Evolutionary conservation across 2,329 filamentous ascomycete species (phyloP), one percentile per base, ranked within the genome.

Genomic region (Fusarium sacchari): DNA sequence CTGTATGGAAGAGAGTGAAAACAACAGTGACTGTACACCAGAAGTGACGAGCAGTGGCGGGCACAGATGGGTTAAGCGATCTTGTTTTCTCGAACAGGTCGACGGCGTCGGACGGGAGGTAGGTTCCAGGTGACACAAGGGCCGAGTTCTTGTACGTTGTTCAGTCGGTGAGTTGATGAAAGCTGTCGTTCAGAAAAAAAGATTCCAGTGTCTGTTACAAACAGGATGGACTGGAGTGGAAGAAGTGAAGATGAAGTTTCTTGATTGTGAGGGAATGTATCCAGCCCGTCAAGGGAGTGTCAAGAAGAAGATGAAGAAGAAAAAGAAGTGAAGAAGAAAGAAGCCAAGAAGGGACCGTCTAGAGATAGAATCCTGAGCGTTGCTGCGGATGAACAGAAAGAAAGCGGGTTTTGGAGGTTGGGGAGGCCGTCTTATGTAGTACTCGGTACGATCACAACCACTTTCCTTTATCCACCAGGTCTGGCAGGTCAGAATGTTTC

Each of bases 291-390:
- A 65, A 68, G 72, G 72, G 71, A 61, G 50, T 69, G 69, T 74
- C 49, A 70, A 72, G 58, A 60, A 69, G 26, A 66, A 32, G 30
- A 64, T 26, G 34, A 59, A 32, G 30, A 32, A 32, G 13, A 32
- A 66, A 63, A 46, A 50, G 60, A 53, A 63, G 44, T 30, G 34
- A 55, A 67, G 56, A 60, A 68, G 52, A 65, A 61, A 69, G 32
- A 65, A 57, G 63, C 28, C 56, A 60, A 59, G 67, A 69, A 64
- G 64, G 49, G 60, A 60, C 46, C 44, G 57, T 70, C 47, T 72
- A 60, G 60, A 74, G 59, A 74, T 60, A 43, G 63, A 75, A 73
- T 77, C 74, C 75, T 77, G 68, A 71, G 76, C 61, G 65, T 66
- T 77, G 66, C 75, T 76, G 74, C 60, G 50, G 55, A 72, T 61